phyloP scores from a whole-genome alignment of 352 stramenopile species.

The Globisporangium barbulae region DNA sequence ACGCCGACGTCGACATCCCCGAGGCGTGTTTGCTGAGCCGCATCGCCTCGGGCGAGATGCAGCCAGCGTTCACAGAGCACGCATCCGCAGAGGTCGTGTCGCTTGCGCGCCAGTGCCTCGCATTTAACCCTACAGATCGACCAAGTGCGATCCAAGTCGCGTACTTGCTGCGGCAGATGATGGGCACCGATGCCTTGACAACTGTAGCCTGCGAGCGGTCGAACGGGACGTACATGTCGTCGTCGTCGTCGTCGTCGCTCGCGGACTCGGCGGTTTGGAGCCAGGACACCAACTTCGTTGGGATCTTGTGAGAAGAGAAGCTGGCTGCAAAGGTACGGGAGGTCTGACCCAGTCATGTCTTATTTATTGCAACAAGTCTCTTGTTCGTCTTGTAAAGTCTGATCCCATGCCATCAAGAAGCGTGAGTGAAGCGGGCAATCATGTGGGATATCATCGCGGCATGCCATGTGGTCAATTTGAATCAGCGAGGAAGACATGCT shows the following conservation, averaged over 20 bases:
- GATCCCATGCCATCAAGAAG: neutral
- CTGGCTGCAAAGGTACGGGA: neutral
- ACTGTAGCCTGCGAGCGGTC: neutral
- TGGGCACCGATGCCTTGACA: neutral
- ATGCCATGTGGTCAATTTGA: too few relatives aligned
- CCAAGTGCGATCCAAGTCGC: constrained; percentile 37
- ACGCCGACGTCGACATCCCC: constrained; percentile 30
- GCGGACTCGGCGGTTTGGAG: neutral
- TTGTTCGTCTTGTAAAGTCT: neutral
- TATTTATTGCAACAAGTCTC: neutral
- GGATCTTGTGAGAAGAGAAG: constrained; percentile 1
- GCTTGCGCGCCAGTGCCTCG: constrained; percentile 38
- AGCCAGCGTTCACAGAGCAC: constrained; percentile 22
- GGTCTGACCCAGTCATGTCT: neutral
- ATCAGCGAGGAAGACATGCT: too few relatives aligned
- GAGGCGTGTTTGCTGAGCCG: constrained; percentile 41
- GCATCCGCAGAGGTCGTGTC: constrained; percentile 26
- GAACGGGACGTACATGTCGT: constrained; percentile 1
- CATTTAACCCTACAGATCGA: constrained; percentile 24
- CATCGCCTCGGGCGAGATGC: constrained; percentile 26
- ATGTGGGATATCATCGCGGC: too few relatives aligned
- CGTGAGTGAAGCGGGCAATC: neutral
- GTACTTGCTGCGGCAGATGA: constrained; percentile 32
- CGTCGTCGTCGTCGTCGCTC: constrained; percentile 7
- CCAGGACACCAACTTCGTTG: constrained; percentile 1